A percentile compares a stretch with the other conserved stretches of the same genome.
Evolutionary conservation across 768 basidiomycete species (phyloP).

Genomic region (Cystoderma amianthinum): DNA sequence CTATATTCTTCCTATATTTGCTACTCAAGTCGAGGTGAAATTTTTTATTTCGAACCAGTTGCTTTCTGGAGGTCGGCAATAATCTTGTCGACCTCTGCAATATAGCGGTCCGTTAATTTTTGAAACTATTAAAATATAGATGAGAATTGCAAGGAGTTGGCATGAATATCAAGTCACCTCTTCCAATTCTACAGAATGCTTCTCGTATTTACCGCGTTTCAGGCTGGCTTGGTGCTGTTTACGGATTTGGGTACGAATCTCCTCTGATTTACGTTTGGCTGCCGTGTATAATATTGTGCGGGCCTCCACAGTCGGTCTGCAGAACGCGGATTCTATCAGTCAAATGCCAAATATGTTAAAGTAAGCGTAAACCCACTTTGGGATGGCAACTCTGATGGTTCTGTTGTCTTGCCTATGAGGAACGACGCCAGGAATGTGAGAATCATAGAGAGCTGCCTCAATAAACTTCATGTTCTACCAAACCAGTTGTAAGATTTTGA

Average conservation of each 20-base stretch:
- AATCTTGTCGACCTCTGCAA: slow-evolving; percentile 62
- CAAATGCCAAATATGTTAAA: neutral
- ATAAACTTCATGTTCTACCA: slow-evolving; percentile 71
- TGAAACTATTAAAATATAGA: slow-evolving; percentile 48
- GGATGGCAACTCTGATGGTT: slow-evolving; percentile 75
- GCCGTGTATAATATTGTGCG: slow-evolving; percentile 46
- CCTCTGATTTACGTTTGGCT: slow-evolving; percentile 65
- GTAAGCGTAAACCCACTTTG: slow-evolving; percentile 43
- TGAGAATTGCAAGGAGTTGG: neutral
- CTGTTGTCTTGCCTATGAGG: slow-evolving; percentile 66
- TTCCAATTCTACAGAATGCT: slow-evolving; percentile 62
- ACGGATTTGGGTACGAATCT: slow-evolving; percentile 68
- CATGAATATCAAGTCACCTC: slow-evolving; percentile 43
- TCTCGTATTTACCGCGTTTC: slow-evolving; percentile 64
- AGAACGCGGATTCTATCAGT: neutral
- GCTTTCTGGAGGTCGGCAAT: slow-evolving; percentile 58
- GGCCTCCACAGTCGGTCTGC: slow-evolving; percentile 73
- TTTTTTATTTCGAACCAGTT: slow-evolving; percentile 21
- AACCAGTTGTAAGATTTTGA: slow-evolving; percentile 13
- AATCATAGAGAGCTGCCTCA: slow-evolving; percentile 70
- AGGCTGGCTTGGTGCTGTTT: slow-evolving; percentile 60
- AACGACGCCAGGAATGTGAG: slow-evolving; percentile 63
- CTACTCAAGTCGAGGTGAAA: no score
- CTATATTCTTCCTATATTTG: no score
- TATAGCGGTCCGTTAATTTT: slow-evolving; percentile 55